phyloP scores from a whole-genome alignment of 495 filamentous ascomycete species.

The Podospora pseudoanserina region DNA sequence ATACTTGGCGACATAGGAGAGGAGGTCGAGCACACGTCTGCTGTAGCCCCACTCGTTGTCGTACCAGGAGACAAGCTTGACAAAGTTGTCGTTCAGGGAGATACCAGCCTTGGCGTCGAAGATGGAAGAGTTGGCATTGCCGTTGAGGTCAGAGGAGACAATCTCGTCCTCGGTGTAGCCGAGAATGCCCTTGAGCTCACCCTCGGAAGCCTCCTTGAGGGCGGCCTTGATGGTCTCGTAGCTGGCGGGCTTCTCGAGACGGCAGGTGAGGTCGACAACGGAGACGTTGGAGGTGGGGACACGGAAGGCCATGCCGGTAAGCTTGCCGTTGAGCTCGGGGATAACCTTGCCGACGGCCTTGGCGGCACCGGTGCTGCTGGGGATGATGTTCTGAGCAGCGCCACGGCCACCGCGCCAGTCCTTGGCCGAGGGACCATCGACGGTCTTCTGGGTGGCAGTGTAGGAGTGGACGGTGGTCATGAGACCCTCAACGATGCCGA shows the following conservation, averaged over 20 bases:
- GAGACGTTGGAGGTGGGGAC: slow-evolving; percentile 98
- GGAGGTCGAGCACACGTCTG: slow-evolving; percentile 95
- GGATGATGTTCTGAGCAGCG: slow-evolving; percentile 99
- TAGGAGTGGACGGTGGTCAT: slow-evolving; percentile 99
- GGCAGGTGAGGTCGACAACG: slow-evolving; percentile 94
- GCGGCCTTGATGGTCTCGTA: slow-evolving; percentile 93
- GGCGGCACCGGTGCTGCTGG: slow-evolving; percentile 96
- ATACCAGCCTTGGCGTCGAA: slow-evolving; percentile 99
- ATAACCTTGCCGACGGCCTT: slow-evolving; percentile 99
- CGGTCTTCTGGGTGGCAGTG: slow-evolving; percentile 99
- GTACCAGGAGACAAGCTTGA: slow-evolving; percentile 99
- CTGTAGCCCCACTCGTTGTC: slow-evolving; percentile 89
- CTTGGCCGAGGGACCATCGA: slow-evolving; percentile 95
- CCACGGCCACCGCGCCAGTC: slow-evolving; percentile 99
- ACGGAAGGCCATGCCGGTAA: slow-evolving; percentile 99
- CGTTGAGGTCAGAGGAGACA: slow-evolving; percentile 90
- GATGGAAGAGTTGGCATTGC: slow-evolving; percentile 89
- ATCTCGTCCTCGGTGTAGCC: slow-evolving; percentile 96
- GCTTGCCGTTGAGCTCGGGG: slow-evolving; percentile 94
- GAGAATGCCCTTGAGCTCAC: slow-evolving; percentile 84
- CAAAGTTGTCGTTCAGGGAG: slow-evolving; percentile 94
- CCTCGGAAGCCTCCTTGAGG: slow-evolving; percentile 84
- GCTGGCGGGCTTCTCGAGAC: slow-evolving; percentile 80
- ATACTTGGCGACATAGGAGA: slow-evolving; percentile 87
- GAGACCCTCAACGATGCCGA: slow-evolving; percentile 93